phyloP scores from a whole-genome alignment of 768 basidiomycete genomes.

The Tricholoma terreum region DNA sequence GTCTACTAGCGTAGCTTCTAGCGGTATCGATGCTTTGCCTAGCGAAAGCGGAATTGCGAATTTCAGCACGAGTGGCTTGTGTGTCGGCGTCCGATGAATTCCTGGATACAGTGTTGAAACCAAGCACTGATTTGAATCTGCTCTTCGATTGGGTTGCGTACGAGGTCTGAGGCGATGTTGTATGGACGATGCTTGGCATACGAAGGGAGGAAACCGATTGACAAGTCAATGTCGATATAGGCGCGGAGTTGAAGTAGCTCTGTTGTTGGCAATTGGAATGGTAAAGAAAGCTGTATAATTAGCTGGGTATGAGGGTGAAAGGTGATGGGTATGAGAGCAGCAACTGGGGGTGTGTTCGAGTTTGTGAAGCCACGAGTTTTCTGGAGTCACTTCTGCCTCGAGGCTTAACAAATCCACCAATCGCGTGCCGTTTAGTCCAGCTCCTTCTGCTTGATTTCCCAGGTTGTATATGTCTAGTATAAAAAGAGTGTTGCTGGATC shows the following conservation, averaged over 20 bases:
- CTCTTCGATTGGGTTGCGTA: constrained; percentile 33
- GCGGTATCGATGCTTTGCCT: constrained; percentile 46
- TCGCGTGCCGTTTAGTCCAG: constrained; percentile 15
- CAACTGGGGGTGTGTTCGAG: constrained; percentile 13
- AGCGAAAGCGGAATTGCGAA: constrained; percentile 26
- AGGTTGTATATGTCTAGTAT: constrained; percentile 11
- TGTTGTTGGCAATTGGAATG: constrained; percentile 1
- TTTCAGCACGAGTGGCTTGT: constrained; percentile 24
- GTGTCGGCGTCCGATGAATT: constrained; percentile 28
- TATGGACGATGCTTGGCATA: constrained; percentile 10
- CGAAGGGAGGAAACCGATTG: constrained; percentile 1
- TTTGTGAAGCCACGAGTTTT: constrained; percentile 18
- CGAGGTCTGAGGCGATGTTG: constrained; percentile 13
- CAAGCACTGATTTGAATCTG: constrained; percentile 48
- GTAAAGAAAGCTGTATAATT: constrained; percentile 11
- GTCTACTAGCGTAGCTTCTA: constrained; percentile 31
- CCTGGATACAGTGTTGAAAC: constrained; percentile 37
- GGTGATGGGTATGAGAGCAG: constrained; percentile 11
- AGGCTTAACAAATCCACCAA: constrained; percentile 20
- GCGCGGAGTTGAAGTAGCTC: background rate
- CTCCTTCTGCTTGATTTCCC: constrained; percentile 9
- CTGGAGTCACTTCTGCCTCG: constrained; percentile 20
- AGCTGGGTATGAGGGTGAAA: constrained; percentile 5
- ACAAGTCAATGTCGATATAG: constrained; percentile 2
- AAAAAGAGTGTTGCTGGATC: constrained; percentile 19